Evolutionary conservation across 2,329 filamentous ascomycete genomes (phyloP), one percentile per base, ranked within the genome.

Genomic region (Alternaria novae-zelandiae): DNA sequence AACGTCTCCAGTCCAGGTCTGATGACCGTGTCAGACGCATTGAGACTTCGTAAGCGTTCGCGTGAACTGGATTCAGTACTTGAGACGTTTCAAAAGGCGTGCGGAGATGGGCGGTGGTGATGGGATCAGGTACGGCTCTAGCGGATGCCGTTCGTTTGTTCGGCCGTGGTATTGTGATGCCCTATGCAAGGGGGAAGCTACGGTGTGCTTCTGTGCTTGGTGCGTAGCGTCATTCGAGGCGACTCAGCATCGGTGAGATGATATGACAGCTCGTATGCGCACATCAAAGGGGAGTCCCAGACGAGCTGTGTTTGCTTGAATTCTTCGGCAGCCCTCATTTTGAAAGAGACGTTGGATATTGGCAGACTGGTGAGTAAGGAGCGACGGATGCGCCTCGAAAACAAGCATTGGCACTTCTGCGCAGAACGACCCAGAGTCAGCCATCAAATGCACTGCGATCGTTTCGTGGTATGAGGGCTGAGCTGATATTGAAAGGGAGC

Each of bases 181-280:
- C 23, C n/a, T 61, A 61, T 61, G 59, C 54, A 61, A 61, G 59
- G 54, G 59, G 46, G 26, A 30, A 61, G 59, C 59, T 46, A 49
- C 26, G 20, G 11, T 46, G 25, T 51, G 46, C 25, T 49, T 28
- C 25, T 25, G 46, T 26, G 25, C 25, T 6, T n/a, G n/a, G 43
- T 46, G 54, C 45, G 45, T 32, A 32, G 21, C 32, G n/a, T 51
- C 25, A 26, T 57, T 26, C 36, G 25, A 17, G 20, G 32, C 54
- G 26, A 17, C 36, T 3, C 10, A 21, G 20, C 20, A 25, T 45
- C 17, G 20, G 23, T 50, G 53, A 36, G 32, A 43, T 12, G 15
- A 11, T 30, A 30, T 36, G 25, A 21, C 15, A 32, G 43, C 13
- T 2, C 17, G 12, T 32, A 8, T 47, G 13, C 43, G 20, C 23